Evolutionary conservation across 164 flowering plant genomes (phyloP), one percentile per base, ranked within the genome.

Genomic region (Echeveria elegans): DNA sequence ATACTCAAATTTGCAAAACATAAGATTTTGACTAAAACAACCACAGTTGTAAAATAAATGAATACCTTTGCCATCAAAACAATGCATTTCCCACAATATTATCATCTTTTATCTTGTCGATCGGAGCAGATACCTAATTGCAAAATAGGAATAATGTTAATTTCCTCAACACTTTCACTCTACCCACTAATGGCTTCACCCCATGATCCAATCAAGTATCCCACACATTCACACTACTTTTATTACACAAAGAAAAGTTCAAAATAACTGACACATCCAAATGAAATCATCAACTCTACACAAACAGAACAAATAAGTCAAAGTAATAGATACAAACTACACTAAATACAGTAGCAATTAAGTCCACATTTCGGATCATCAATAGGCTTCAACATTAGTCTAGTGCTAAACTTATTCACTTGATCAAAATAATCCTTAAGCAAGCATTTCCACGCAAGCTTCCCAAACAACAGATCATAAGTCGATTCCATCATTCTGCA

Each of bases 401-500:
- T 81, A 24, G 97, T 81, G 77, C 78, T 84, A 72, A 90, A 89
- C 78, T 83, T 83, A 70, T 73, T 71, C 4, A 93, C 88, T 69
- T 78, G 84, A 66, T 89, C 97, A 76, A 88, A 91, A 72, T 90
- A 94, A 72, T 94, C 98, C 67, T 94, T 92, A 68, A 94, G 91
- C 26, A 94, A 88, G 75, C 96, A 85, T 75, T 75, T 86, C 78
- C 82, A 69, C 43, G 95, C 88, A 79, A 94, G 83, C 75, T 94
- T 94, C 68, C 95, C 98, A 70, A 94, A 89, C 73, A 94, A 67
- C 77, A 86, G 1, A 52, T 94, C 80, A 68, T 91, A 94, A 2
- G 97, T 82, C 0, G 98, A 83, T 72, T 89, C 96, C 82, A 94
- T 70, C 98, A 94, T 89, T 83, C 96, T 94, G 88, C 83, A 74